Base-by-base conservation (phyloP, 139 green algal genomes). In the Closterium sp. region DNA sequence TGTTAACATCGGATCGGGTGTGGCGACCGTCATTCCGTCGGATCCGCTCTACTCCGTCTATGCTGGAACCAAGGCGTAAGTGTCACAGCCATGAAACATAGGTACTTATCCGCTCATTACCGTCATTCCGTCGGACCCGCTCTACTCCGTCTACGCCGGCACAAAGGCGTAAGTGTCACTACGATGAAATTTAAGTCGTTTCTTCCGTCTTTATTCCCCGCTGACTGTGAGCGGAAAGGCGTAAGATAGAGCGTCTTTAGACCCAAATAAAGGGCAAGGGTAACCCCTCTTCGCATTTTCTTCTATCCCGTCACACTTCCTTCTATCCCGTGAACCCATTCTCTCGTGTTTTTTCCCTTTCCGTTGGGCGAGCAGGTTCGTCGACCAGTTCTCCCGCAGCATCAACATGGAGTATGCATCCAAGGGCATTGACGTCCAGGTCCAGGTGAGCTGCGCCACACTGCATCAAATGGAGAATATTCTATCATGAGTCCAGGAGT, bases 11-110 rank as follows among this genome's bases (percentile, higher is more conserved):
- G 96, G 96, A 66, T 96, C 93, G 84, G 97, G 95, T 33, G 93
- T 93, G 4, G 93, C 95, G 35, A 96, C 96, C 4, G 90, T 97
- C 25, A 88, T 97, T 64, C 97, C 97, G 25, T 94, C 95, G 12
- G 92, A 95, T 34, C 97, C 97, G 7, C 94, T 98, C 32, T 95
- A 97, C 32, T 86, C 94, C 4, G 94, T 97, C 9, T 98, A 98
- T 88, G 96, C 96, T 34, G 97, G 90, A 87, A 97, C 96, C 92
- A 98, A 98, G 93, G 95, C 91, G 35, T 94, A 35, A 94, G 91
- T 87, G 16, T 85, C 84, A 88, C 33, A n/a, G n/a, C n/a, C n/a
- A n/a, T n/a, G n/a, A n/a, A n/a, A n/a, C n/a, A n/a, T n/a, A n/a
- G n/a, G n/a, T n/a, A n/a, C n/a, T n/a, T n/a, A n/a, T n/a, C n/a